Percentiles rank a stretch among this genome's conserved stretches.
Evolutionary conservation across 805 yeast species (phyloP).

Genomic region (Saturnispora ahearnii): DNA sequence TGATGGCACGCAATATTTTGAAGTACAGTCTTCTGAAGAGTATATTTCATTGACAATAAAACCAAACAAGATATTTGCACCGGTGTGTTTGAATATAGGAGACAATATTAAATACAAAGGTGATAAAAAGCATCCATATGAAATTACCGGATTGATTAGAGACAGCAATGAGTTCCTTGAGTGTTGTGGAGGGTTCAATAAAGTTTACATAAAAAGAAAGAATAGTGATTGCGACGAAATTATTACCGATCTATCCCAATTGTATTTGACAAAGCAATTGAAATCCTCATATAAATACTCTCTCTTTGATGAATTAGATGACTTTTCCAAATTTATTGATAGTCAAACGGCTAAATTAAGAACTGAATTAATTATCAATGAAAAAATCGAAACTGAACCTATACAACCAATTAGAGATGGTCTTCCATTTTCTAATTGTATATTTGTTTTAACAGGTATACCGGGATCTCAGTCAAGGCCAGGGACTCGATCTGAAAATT

Average conservation of each 20-base stretch:
- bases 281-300: constrained; percentile 8
- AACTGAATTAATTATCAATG: not conserved
- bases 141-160: constrained; percentile 14
- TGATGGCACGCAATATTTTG: not conserved
- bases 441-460: constrained; percentile 12
- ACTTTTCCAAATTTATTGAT: constrained; percentile 11
- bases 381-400: not conserved
- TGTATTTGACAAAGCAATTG: constrained; percentile 7
- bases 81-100: constrained; percentile 15
- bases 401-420: not conserved
- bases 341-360: constrained; percentile 3
- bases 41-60: constrained; percentile 3
- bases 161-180: not conserved
- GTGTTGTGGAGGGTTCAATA: constrained; percentile 13
- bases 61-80: constrained; percentile 13
- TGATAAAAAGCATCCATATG: constrained; percentile 6
- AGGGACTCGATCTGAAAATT: constrained; percentile 3
- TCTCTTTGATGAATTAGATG: constrained; percentile 13
- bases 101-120: constrained; percentile 10
- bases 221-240: constrained; percentile 7
- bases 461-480: not conserved
- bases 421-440: constrained; percentile 8
- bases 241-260: constrained; percentile 5
- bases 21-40: not conserved
- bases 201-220: constrained; percentile 6